Percentiles rank a stretch among this genome's conserved stretches.
These are phyloP conservation scores for Hyphopichia homilentoma DNA, from an alignment of 805 yeast species.

Conservation along the genomic window DNA sequence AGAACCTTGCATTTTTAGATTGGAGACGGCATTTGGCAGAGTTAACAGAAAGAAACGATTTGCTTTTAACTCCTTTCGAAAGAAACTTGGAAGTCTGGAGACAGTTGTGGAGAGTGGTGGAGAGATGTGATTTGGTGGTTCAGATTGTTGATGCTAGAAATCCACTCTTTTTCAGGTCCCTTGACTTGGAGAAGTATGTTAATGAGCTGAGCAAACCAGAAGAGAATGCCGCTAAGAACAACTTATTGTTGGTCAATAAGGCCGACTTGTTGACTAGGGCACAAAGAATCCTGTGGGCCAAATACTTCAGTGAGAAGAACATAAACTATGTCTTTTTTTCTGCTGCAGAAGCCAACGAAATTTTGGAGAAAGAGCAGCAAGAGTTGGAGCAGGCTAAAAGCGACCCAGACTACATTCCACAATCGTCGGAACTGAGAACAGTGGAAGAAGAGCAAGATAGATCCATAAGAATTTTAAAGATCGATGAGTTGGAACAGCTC, in stretches of 20 bases:
- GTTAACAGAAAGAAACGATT: conserved; percentile 78
- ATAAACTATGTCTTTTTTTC: conserved; percentile 89
- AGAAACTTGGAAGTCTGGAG: conserved; percentile 97
- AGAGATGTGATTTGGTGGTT: conserved; percentile 88
- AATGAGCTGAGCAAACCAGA: conserved; percentile 61
- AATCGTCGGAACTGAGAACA: conserved; percentile 20
- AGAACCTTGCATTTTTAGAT: conserved; percentile 83
- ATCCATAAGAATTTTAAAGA: conserved; percentile 66
- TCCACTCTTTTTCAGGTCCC: conserved; percentile 85
- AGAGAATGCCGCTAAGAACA: conserved; percentile 52
- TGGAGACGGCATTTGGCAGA: conserved; percentile 92
- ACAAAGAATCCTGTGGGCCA: conserved; percentile 87
- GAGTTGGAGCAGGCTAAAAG: conserved; percentile 29
- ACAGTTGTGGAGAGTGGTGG: conserved; percentile 97
- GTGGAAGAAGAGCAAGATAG: conserved; percentile 17
- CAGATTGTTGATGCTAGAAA: conserved; percentile 98
- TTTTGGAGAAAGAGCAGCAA: conserved; percentile 59
- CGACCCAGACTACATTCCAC: conserved; percentile 9
- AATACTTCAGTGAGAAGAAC: conserved; percentile 62
- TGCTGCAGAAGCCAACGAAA: conserved; percentile 79
- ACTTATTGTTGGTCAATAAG: conserved; percentile 67
- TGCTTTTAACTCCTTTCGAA: conserved; percentile 92
- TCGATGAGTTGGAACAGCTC: conserved; percentile 79
- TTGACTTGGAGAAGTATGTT: conserved; percentile 82
- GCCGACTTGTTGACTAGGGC: conserved; percentile 91